phyloP scores from a whole-genome alignment of 352 stramenopile genomes.

The Globisporangium iwayamae region DNA sequence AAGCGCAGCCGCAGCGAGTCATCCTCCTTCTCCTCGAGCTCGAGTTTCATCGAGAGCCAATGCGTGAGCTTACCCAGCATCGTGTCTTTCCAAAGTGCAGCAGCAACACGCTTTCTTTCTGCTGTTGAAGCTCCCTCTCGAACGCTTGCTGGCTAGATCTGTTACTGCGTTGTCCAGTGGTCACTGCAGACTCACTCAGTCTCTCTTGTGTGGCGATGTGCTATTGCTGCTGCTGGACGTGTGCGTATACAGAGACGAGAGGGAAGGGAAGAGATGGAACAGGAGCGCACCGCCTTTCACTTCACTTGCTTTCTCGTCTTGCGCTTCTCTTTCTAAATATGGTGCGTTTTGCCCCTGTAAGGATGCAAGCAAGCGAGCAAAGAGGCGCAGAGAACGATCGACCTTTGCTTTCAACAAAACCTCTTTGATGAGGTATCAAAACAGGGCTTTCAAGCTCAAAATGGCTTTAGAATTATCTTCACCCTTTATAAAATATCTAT shows the following conservation, averaged over 20 bases:
- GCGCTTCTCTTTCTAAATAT: slow-evolving; percentile 1
- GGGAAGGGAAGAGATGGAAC: not conserved
- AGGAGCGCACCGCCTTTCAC: no score
- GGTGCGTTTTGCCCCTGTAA: not conserved
- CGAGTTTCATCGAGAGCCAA: slow-evolving; percentile 58
- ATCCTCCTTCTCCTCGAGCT: slow-evolving; percentile 53
- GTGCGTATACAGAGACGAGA: not conserved
- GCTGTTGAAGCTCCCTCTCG: not conserved
- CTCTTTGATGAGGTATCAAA: not conserved
- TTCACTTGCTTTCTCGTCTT: not conserved
- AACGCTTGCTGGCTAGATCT: not conserved
- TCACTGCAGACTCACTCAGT: not conserved
- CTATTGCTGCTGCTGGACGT: not conserved
- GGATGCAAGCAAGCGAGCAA: not conserved
- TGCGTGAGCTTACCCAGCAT: slow-evolving; percentile 69
- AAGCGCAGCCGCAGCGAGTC: slow-evolving; percentile 52
- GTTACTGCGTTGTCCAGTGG: not conserved
- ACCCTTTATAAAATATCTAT: not conserved
- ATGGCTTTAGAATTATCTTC: not conserved
- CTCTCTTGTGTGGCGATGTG: not conserved
- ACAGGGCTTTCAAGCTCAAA: no score
- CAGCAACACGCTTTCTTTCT: not conserved
- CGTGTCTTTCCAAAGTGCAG: not conserved
- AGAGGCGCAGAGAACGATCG: not conserved
- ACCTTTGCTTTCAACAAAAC: not conserved